These are phyloP conservation scores for Mariannaea elegans DNA, from an alignment of 2,329 filamentous ascomycete species.

Conservation along the genomic window DNA sequence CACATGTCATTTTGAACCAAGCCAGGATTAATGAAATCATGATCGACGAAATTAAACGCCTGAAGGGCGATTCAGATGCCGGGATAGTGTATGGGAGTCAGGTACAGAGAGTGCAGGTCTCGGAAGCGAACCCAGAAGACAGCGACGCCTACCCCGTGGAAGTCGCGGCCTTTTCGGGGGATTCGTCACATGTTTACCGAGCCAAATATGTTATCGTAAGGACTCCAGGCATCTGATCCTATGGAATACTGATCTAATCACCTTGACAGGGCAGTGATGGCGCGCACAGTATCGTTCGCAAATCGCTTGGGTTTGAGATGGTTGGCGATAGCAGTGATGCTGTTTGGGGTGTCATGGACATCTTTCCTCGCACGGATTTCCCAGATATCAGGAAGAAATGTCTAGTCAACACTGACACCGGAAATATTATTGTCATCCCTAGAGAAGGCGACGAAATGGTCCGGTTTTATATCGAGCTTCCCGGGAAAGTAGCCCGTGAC, in stretches of 20 bases:
- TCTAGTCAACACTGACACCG: conserved; percentile 59
- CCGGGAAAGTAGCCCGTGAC: conserved; percentile 56
- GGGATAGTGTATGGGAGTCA: conserved; percentile 28
- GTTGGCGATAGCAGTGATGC: conserved; percentile 63
- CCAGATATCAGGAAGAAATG: conserved; percentile 68
- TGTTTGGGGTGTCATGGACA: conserved; percentile 51
- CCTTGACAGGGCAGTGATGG: conserved; percentile 20
- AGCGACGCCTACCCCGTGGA: conserved; percentile 18
- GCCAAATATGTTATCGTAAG: conserved; percentile 35
- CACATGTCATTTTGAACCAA: conserved; percentile 30
- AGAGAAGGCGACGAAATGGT: conserved; percentile 63
- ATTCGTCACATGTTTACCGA: background rate
- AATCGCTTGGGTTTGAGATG: conserved; percentile 63
- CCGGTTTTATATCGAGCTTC: conserved; percentile 65
- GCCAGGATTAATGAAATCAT: conserved; percentile 27
- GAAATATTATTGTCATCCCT: conserved; percentile 69
- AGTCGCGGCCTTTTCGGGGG: conserved; percentile 13
- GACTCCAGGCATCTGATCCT: background rate
- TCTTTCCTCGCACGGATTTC: conserved; percentile 60
- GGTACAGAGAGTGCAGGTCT: conserved; percentile 24
- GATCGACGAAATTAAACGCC: conserved; percentile 18
- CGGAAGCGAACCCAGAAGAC: background rate
- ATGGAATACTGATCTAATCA: background rate
- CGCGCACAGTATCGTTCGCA: conserved; percentile 56
- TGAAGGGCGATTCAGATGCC: background rate